These are phyloP conservation scores for Magnolia sinica DNA, from an alignment of 164 flowering plant species.

Conservation along the genomic window DNA sequence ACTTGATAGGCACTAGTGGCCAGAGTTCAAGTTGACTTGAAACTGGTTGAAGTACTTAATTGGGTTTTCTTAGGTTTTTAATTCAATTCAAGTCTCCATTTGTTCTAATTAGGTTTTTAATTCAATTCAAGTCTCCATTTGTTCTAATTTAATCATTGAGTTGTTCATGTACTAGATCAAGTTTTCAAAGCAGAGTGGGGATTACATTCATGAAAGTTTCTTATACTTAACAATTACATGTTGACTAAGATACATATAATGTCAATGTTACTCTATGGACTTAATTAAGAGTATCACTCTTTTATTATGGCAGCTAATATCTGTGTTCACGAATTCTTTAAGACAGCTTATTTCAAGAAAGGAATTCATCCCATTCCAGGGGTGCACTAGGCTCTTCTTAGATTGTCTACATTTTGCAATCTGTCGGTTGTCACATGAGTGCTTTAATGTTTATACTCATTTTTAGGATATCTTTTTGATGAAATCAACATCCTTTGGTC, in stretches of 20 bases:
- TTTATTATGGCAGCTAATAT: conserved; percentile 57
- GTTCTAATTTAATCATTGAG: background rate
- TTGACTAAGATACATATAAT: background rate
- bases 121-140: too few relatives aligned
- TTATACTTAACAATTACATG: background rate
- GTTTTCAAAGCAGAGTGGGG: background rate
- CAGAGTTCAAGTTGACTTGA: background rate
- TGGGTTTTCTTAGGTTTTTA: background rate
- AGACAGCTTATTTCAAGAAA: conserved; percentile 77
- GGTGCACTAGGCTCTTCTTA: conserved; percentile 55
- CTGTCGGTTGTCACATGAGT: conserved; percentile 82
- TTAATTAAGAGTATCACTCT: background rate
- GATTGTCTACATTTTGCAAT: conserved; percentile 61
- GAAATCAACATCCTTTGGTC: background rate
- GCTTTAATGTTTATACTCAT: background rate
- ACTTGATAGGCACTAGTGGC: background rate
- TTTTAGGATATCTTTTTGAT: background rate
- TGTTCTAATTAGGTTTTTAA: too few relatives aligned
- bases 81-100: background rate
- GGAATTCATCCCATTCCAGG: conserved; percentile 92
- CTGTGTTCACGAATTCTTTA: conserved; percentile 91
- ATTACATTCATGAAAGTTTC: background rate
- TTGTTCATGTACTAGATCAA: background rate
- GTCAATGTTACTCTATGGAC: background rate
- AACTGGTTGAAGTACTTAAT: background rate